Percentiles rank a stretch among this genome's conserved stretches.
Conservation (phyloP, 2,329 filamentous ascomycete genomes). For the Colletotrichum horii region DNA sequence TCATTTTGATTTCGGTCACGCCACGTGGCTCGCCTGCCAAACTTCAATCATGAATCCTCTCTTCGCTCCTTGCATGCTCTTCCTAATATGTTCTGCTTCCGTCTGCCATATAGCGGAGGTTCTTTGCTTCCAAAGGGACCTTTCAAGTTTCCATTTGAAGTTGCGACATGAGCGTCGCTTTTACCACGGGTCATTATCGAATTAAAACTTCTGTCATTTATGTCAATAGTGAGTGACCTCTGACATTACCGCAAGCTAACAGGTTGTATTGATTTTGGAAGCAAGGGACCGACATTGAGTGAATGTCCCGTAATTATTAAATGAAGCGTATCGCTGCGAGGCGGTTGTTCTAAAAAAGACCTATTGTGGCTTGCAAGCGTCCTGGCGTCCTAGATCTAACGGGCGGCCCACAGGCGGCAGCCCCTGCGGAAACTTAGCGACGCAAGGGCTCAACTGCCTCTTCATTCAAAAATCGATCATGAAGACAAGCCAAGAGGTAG, state of each 20-base stretch:
- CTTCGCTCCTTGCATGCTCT: neutral
- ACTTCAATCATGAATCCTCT: neutral
- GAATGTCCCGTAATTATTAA: neutral
- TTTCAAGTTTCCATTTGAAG: neutral
- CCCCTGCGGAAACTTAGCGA: neutral
- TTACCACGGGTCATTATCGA: neutral
- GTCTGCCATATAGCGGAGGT: neutral
- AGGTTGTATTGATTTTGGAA: neutral
- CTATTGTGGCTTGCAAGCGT: neutral
- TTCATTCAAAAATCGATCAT: neutral
- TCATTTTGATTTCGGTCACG: neutral
- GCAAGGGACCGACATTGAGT: neutral
- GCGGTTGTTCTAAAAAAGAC: neutral
- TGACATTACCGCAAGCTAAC: neutral
- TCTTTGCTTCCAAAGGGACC: neutral
- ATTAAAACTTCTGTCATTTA: neutral
- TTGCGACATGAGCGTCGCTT: neutral
- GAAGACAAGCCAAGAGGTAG: neutral
- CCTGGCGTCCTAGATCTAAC: neutral
- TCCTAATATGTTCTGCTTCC: neutral
- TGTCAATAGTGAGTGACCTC: neutral
- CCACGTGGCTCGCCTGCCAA: neutral
- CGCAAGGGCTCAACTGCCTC: neutral
- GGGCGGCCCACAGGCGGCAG: neutral
- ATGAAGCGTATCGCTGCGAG: neutral